Evolutionary conservation across 1,139 yeast genomes (phyloP).

Genomic region (Magnusiomyces clavatus): DNA sequence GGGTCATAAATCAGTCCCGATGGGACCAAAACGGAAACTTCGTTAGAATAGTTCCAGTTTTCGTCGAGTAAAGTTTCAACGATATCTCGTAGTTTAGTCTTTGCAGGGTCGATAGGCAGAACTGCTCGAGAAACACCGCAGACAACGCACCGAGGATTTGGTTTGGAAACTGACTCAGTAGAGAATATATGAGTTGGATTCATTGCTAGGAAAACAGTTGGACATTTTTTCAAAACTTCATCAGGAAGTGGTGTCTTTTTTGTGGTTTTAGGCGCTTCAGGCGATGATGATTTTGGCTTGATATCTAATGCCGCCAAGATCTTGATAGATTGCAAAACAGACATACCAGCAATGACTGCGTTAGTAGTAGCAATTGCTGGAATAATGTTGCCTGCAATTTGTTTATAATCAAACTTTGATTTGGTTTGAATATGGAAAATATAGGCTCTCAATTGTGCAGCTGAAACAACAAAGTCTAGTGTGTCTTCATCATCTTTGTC

Average conservation of each 20-base stretch:
- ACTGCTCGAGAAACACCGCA: constrained; percentile 59
- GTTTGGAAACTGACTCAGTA: constrained; percentile 51
- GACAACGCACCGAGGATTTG: constrained; percentile 63
- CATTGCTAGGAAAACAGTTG: constrained; percentile 9
- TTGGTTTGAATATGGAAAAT: constrained; percentile 67
- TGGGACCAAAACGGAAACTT: constrained; percentile 55
- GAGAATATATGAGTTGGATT: constrained; percentile 50
- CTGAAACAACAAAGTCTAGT: constrained; percentile 75
- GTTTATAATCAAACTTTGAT: constrained; percentile 80
- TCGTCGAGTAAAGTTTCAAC: constrained; percentile 39
- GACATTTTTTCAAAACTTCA: constrained; percentile 1
- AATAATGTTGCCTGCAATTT: constrained; percentile 95
- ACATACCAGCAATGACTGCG: constrained; percentile 88
- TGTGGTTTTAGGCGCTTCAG: constrained; percentile 4
- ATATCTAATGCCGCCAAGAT: constrained; percentile 31
- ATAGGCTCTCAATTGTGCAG: constrained; percentile 73
- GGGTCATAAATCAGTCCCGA: constrained; percentile 68
- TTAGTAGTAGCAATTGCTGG: constrained; percentile 99
- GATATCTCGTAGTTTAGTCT: constrained; percentile 36
- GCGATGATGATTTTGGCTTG: no score
- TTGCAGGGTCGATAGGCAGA: constrained; percentile 31
- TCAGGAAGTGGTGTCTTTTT: constrained; percentile 2
- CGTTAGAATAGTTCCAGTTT: constrained; percentile 55
- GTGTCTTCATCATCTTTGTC: constrained; percentile 96
- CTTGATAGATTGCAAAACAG: constrained; percentile 63